Conservation (phyloP, 345 rosid species). For the Ailanthus altissimus region DNA sequence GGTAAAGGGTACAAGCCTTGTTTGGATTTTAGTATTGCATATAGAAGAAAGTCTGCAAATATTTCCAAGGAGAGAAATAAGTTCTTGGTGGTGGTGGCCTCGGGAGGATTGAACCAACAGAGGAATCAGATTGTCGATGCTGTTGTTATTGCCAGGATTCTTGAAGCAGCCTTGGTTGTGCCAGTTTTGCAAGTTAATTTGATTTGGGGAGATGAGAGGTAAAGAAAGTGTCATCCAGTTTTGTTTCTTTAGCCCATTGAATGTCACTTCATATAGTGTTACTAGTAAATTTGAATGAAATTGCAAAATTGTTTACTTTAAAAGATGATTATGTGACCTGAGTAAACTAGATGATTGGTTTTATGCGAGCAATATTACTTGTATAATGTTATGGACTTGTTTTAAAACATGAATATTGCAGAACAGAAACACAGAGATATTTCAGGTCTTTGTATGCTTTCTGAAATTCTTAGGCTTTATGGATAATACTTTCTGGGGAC, state of each 20-base stretch:
- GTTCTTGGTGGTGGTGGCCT: slow-evolving; percentile 68
- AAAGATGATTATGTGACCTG: neutral
- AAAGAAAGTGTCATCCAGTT: slow-evolving; percentile 1
- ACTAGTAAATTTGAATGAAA: no score
- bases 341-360: neutral
- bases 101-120: slow-evolving; percentile 76
- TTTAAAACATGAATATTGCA: neutral
- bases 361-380: neutral
- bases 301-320: no score
- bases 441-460: neutral
- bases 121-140: slow-evolving; percentile 74
- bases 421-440: neutral
- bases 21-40: slow-evolving; percentile 56
- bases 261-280: no score
- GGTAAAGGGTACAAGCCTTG: slow-evolving; percentile 67
- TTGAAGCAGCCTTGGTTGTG: slow-evolving; percentile 70
- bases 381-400: neutral
- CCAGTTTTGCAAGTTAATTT: slow-evolving; percentile 70
- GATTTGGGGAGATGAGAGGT: slow-evolving; percentile 81
- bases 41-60: slow-evolving; percentile 45
- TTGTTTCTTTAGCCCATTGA: neutral
- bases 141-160: slow-evolving; percentile 74
- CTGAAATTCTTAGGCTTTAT: neutral
- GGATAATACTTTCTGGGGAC: neutral
- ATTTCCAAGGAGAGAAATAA: slow-evolving; percentile 59